Base-by-base conservation (phyloP, 108 stramenopile genomes). In the Asterionellopsis glacialis region DNA sequence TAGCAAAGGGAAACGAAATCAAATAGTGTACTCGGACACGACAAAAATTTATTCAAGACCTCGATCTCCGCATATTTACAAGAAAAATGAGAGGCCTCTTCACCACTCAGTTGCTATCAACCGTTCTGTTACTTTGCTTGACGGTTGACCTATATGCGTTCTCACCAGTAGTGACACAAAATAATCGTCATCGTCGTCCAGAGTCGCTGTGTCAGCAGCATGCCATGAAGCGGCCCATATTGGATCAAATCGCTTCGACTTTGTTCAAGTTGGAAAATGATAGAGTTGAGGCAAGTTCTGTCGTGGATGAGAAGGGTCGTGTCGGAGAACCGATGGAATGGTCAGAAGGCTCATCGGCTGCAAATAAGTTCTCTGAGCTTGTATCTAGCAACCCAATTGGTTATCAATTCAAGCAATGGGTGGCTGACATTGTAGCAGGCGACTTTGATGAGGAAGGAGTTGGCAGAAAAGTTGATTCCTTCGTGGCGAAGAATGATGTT, bases 341-440 rank as follows among this genome's bases (percentile, higher is more conserved):
- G 83, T 69, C 68, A 12, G 74, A 81, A 64, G 43, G 55, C 16
- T 40, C 55, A 48, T 79, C 77, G 3, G 28, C 70, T 26, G 80
- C 80, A 45, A 80, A 80, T 47, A 50, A 60, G 28, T 78, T 85
- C 26, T 79, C 80, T 11, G 57, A 68, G 22, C 18, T 79, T 9
- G 63, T 85, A 12, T 73, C 79, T 4, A 39, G 27, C 15, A 79
- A 77, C 43, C 61, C 61, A 1, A 26, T 77, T 0, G 83, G 80
- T 0, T 81, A 81, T 42, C 24, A 13, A 13, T 83, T 87, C 64
- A 87, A 87, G 54, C 85, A 87, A 64, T 61, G 56, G n/a, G 75
- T 87, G n/a, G 85, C 85, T 0, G 85, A 87, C 25, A 45, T 79
- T 41, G 80, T 86, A 4, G 85, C 85, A 0, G 81, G 85, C 45